Base-by-base conservation (phyloP, 1,139 yeast genomes). In the Blastobotrys illinoisensis region DNA sequence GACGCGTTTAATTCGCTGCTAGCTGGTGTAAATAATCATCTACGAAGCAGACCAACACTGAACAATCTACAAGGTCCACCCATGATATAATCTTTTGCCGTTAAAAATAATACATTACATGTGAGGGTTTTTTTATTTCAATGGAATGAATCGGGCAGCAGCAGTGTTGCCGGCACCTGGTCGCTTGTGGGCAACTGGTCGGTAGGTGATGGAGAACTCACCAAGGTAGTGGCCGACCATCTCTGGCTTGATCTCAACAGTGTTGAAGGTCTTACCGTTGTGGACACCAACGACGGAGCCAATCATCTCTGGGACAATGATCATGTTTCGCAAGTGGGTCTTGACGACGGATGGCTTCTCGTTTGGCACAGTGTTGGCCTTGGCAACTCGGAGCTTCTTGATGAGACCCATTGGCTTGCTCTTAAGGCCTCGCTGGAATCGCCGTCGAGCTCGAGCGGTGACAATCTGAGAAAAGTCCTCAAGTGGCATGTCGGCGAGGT, bases 161-260 rank as follows among this genome's bases (percentile, higher is more conserved):
- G 95, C 85, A 79, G 88, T 85, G 78, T 88, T 86, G 61, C 79
- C 79, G 65, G 76, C 73, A 85, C 96, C 96, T 74, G 97, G 95
- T 85, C 96, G 90, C 83, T 98, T 98, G 85, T 91, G 98, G 85
- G 95, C 88, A 77, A 93, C 98, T 76, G 99, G 99, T 79, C 96
- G 88, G 85, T 95, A 95, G 74, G 99, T 82, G 80, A 95, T 93
- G 75, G 99, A 93, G 88, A 95, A 93, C 83, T 95, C 99, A 82
- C 97, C 99, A 74, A 95, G 88, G 95, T 95, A 95, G 87, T 91
- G 97, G 76, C 99, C 99, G 76, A 91, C 91, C 99, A 95, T 93
- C 83, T 95, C 99, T 74, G 99, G 97, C 79, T 83, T 90, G 80
- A 95, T 81, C 80, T 95, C 99, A 78, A 93, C 97, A 74, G 87